Conservation (phyloP, 2,329 filamentous ascomycete species). For the Verticillium albo-atrum region DNA sequence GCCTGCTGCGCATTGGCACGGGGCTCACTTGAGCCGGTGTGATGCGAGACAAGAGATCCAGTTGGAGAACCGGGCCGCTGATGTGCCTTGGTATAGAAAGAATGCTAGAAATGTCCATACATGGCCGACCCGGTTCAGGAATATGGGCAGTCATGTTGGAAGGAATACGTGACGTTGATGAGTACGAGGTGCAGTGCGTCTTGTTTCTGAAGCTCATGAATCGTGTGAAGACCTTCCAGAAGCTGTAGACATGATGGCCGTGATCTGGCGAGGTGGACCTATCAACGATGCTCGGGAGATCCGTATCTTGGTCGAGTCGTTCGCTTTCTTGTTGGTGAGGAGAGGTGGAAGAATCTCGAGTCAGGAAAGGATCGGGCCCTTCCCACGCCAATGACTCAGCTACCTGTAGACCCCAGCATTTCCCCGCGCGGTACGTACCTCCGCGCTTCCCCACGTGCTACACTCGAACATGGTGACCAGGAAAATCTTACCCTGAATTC, state of each 20-base stretch:
- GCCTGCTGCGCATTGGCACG: background rate
- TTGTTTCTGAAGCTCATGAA: too few species aligned
- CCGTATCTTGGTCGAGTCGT: background rate
- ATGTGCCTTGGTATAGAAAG: too few species aligned
- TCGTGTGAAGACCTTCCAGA: too few species aligned
- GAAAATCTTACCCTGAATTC: constrained; percentile 7
- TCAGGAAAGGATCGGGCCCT: background rate
- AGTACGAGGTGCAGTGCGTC: too few species aligned
- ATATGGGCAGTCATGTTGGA: too few species aligned
- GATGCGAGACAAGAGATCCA: background rate
- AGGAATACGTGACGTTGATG: too few species aligned
- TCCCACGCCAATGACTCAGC: background rate
- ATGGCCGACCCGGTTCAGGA: too few species aligned
- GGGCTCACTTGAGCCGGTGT: background rate
- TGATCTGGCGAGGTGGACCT: too few species aligned
- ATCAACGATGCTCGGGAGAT: too few species aligned
- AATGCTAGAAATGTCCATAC: background rate
- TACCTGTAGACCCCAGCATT: background rate
- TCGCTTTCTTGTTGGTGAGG: background rate
- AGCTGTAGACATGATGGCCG: too few species aligned
- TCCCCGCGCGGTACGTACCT: background rate
- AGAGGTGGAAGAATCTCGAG: background rate
- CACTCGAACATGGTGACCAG: too few species aligned
- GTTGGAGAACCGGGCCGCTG: background rate
- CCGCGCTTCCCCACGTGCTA: too few species aligned